phyloP scores from a whole-genome alignment of 2,329 filamentous ascomycete genomes.

The Zymoseptoria pseudotritici region DNA sequence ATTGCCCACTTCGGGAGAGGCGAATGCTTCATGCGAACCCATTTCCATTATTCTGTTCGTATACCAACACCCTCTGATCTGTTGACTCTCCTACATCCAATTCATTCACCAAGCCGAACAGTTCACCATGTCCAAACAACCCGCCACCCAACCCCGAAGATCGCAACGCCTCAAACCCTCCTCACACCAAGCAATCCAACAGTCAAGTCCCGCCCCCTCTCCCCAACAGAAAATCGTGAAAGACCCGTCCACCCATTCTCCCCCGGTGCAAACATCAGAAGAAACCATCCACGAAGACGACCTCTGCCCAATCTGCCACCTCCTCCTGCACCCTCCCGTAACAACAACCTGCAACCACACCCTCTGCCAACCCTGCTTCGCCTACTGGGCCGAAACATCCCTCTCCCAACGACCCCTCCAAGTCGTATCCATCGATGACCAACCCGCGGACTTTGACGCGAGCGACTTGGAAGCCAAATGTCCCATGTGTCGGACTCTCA shows the following conservation, averaged over 20 bases:
- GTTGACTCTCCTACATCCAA: no score
- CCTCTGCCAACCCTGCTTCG: slow-evolving; percentile 41
- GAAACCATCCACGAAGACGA: slow-evolving; percentile 34
- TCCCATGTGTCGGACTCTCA: slow-evolving; percentile 40
- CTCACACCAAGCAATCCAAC: no score
- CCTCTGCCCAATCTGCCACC: slow-evolving; percentile 40
- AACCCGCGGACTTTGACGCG: slow-evolving; percentile 23
- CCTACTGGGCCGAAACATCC: slow-evolving; percentile 39
- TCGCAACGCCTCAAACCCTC: neutral
- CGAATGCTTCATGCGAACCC: no score
- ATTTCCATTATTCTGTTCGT: no score
- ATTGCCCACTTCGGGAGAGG: neutral
- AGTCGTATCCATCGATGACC: slow-evolving; percentile 33
- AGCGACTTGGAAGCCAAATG: slow-evolving; percentile 34
- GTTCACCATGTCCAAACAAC: neutral
- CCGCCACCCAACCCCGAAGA: neutral
- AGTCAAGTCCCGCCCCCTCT: neutral
- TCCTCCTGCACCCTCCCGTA: slow-evolving; percentile 38
- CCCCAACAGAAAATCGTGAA: neutral
- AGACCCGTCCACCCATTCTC: neutral
- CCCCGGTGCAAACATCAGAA: neutral
- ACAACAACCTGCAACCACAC: slow-evolving; percentile 37
- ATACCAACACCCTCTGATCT: no score
- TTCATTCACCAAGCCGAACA: no score
- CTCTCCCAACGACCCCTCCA: slow-evolving; percentile 31